Percentiles rank a stretch among this genome's conserved stretches.
Conservation (phyloP, 2,329 filamentous ascomycete species). For the Phialophora tarda region DNA sequence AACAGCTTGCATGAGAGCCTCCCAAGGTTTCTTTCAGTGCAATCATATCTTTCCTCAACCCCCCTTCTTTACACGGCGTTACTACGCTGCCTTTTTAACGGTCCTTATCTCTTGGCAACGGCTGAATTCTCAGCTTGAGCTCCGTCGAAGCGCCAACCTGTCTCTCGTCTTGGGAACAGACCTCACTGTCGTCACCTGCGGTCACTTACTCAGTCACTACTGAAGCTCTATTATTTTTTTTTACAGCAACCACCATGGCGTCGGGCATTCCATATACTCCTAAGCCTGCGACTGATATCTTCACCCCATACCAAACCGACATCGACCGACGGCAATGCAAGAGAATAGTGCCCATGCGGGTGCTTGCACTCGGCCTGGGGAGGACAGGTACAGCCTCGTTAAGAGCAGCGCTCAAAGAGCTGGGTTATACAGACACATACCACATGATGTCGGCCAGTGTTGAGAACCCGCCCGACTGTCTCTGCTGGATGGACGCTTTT, state of each 20-base stretch:
- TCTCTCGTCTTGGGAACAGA: background rate
- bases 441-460: constrained; percentile 71
- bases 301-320: constrained; percentile 67
- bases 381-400: constrained; percentile 74
- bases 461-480: constrained; percentile 69
- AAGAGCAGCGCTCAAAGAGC: constrained; percentile 67
- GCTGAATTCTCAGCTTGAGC: constrained; percentile 5
- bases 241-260: constrained; percentile 33
- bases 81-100: background rate
- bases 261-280: constrained; percentile 44
- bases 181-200: background rate
- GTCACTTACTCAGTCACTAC: constrained; percentile 1
- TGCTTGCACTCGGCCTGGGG: constrained; percentile 71
- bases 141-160: background rate
- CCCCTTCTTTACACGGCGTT: constrained; percentile 14
- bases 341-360: constrained; percentile 72
- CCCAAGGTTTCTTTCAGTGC: constrained; percentile 21
- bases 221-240: constrained; percentile 12
- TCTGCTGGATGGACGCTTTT: constrained; percentile 74
- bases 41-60: constrained; percentile 23
- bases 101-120: constrained; percentile 25
- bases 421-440: constrained; percentile 72
- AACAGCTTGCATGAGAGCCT: constrained; percentile 27
- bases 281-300: constrained; percentile 51
- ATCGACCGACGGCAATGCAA: constrained; percentile 70